A percentile compares a stretch with the other conserved stretches of the same genome.
phyloP scores from a whole-genome alignment of 2,329 filamentous ascomycete genomes.

The Fusarium coicis region DNA sequence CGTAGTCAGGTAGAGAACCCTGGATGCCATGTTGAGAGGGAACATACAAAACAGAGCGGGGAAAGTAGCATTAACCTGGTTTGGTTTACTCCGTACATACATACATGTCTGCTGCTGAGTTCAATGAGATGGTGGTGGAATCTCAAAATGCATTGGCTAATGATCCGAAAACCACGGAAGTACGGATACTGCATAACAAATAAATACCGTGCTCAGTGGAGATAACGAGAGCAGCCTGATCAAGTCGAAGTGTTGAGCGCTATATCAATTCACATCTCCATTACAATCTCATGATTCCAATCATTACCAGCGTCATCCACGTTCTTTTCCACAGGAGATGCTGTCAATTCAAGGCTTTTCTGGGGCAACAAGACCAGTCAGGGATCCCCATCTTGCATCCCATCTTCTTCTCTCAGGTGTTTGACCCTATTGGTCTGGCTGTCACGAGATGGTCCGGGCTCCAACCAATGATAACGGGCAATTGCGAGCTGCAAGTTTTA shows the following conservation, averaged over 20 bases:
- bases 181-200: background rate
- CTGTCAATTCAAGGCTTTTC: slow-evolving; percentile 15
- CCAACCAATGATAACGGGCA: slow-evolving; percentile 17
- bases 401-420: background rate
- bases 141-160: slow-evolving; percentile 12
- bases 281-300: background rate
- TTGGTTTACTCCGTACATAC: background rate
- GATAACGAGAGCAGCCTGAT: background rate
- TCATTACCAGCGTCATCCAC: background rate
- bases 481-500: slow-evolving; percentile 2
- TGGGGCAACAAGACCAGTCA: slow-evolving; percentile 16
- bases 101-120: slow-evolving; percentile 4
- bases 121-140: slow-evolving; percentile 14
- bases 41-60: slow-evolving; percentile 34
- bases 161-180: background rate
- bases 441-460: background rate
- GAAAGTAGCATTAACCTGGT: slow-evolving; percentile 34
- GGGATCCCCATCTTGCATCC: slow-evolving; percentile 26
- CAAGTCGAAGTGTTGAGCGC: background rate
- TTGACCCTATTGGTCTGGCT: slow-evolving; percentile 13
- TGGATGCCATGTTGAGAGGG: background rate
- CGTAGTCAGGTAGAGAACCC: background rate
- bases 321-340: background rate
- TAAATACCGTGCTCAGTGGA: background rate
- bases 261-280: background rate